Base-by-base conservation (phyloP, 345 rosid genomes). In the Toxicodendron radicans region DNA sequence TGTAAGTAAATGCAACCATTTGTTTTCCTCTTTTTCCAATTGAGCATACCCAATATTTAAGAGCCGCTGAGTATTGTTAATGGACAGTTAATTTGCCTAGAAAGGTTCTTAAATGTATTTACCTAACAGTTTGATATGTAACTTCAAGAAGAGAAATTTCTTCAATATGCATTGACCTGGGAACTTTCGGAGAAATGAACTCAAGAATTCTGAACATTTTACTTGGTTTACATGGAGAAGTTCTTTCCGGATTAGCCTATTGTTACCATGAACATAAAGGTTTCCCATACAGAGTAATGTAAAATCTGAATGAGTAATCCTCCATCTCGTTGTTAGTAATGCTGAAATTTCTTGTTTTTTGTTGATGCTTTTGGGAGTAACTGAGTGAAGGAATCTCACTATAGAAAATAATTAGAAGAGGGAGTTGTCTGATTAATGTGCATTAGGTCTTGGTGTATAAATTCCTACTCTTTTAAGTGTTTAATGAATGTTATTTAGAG, bases 1-100 rank as follows among this genome's bases (percentile, higher is more conserved):
- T 61, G 60, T 51, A 72, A 49, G 59, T 72, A 61, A 61, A n/a
- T 62, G 49, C 75, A 72, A n/a, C 59, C 7, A 13, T 3, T 8
- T 48, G 18, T 61, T 48, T 60, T 46, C 20, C 0, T 24, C 27
- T 20, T 12, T 24, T 38, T 18, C 14, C 11, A 46, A 7, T 51
- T 10, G 49, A 72, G 66, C 46, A 46, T n/a, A 60, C 2, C 45
- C 27, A 17, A 53, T 11, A 69, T 3, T 35, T 27, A 48, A 32
- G 17, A 68, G 72, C 10, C 49, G 33, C 33, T 32, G 9, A 58
- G 43, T 38, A 38, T 38, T 38, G 43, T 38, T 20, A 21, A 35
- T 54, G 23, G 35, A 43, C 0, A 1, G 16, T 58, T 12, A 70
- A 56, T 38, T 69, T 53, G 6, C 30, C 21, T 70, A 16, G 35